These are phyloP conservation scores for Sporothrix euskadiensis DNA, from an alignment of 2,329 filamentous ascomycete species.

Conservation along the genomic window DNA sequence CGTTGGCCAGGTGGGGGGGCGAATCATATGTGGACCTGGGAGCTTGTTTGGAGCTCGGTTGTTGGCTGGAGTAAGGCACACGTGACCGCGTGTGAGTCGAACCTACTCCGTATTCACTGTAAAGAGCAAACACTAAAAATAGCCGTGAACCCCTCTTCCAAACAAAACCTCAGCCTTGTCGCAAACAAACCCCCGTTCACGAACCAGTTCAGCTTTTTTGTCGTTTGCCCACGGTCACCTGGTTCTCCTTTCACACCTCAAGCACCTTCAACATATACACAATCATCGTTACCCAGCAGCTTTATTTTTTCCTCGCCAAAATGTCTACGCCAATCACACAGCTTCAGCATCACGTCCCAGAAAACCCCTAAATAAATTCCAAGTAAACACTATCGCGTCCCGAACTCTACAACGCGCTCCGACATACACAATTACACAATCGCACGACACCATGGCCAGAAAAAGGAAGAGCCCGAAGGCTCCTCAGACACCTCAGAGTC, in stretches of 20 bases:
- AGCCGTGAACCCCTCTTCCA: not conserved
- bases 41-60: not conserved
- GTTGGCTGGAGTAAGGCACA: not conserved
- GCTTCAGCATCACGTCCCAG: not conserved
- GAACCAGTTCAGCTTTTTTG: not conserved
- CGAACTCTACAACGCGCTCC: not conserved
- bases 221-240: not conserved
- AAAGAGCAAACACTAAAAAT: not conserved
- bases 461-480: not conserved
- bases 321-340: constrained; percentile 6
- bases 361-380: not conserved
- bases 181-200: not conserved
- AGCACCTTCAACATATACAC: not conserved
- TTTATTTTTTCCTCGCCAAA: not conserved
- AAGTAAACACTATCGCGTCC: not conserved
- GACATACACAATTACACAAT: not conserved
- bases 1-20: not conserved
- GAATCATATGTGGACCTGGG: constrained; percentile 6
- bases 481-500: not conserved
- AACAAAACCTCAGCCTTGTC: constrained; percentile 1
- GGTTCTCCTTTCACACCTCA: not conserved
- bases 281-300: not conserved
- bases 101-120: not conserved
- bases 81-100: not conserved
- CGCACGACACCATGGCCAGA: not conserved